Evolutionary conservation across 2,329 filamentous ascomycete species (phyloP), one percentile per base, ranked within the genome.

Genomic region (Rhinocladiella mackenziei): DNA sequence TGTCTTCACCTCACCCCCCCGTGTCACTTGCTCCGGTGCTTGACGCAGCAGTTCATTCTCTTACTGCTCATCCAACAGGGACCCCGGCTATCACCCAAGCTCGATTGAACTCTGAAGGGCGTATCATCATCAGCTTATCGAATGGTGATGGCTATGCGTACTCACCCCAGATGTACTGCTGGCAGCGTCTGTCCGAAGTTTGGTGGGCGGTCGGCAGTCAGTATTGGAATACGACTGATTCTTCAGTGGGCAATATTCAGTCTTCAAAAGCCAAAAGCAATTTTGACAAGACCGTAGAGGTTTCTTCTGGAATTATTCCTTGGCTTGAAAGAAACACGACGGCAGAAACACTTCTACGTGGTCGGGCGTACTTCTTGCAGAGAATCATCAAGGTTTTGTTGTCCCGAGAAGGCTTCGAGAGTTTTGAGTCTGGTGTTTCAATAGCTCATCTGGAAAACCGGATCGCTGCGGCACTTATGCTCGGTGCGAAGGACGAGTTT

Each of bases 191-290:
- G n/a, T 94, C 89, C 2, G 94, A 98, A 62, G 78, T 87, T 2
- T 98, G 92, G 92, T 98, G 92, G 89, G 91, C 91, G 0, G 89
- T 97, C 0, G 89, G 89, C 13, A 94, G 87, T 56, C 92, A 98
- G 62, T 98, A 98, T 64, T 98, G 92, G 94, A 97, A 98, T 65
- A 94, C 89, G 1, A 94, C 89, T 40, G 92, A 96, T 59, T 89
- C 88, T 1, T 89, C 89, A 0, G 81, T 95, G 40, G 83, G 85
- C 35, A 86, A 89, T 38, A 67, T 95, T 26, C 86, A 35, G 29
- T 48, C 52, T 2, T 83, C 81, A 1, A 80, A 81, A 7, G 75
- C 83, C 5, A 80, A 83, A 0, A 72, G 80, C 2, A 72, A 73
- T 29, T 66, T 70, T 6, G 65, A 70, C 48, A 71, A 73, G 14